Conservation (phyloP, 345 rosid species). For the Citropsis articulata region DNA sequence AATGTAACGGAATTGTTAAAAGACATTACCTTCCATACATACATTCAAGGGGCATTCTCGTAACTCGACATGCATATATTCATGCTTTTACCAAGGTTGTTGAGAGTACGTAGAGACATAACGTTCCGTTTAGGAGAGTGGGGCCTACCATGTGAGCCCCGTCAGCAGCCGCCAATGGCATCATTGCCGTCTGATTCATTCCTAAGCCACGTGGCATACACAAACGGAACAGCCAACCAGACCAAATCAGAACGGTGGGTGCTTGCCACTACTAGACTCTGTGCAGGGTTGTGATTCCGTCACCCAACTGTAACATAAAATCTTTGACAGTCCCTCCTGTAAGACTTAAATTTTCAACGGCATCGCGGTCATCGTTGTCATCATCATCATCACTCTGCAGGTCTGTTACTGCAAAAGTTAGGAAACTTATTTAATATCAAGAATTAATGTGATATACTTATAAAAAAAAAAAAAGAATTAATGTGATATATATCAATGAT, state of each 20-base stretch:
- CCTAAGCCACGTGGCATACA: neutral
- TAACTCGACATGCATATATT: no score
- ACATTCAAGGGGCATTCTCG: no score
- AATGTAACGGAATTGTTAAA: no score
- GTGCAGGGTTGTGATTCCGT: neutral
- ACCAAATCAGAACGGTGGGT: neutral
- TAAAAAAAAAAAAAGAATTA: no score
- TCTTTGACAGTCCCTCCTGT: no score
- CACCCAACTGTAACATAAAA: neutral
- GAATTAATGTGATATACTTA: no score
- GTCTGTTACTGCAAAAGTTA: no score
- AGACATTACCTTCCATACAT: no score
- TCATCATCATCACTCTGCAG: neutral
- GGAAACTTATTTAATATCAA: no score
- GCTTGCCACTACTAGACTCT: no score
- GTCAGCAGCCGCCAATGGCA: neutral
- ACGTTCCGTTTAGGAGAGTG: neutral
- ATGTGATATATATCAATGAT: neutral
- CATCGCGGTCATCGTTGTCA: no score
- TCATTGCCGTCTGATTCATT: neutral
- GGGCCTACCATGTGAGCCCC: neutral
- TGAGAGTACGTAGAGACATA: neutral
- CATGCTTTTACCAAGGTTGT: neutral
- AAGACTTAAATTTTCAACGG: neutral
- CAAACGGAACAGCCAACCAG: neutral